A percentile compares a stretch with the other conserved stretches of the same genome.
Evolutionary conservation across 2,329 filamentous ascomycete genomes (phyloP).

Genomic region (Aspergillus sp.): DNA sequence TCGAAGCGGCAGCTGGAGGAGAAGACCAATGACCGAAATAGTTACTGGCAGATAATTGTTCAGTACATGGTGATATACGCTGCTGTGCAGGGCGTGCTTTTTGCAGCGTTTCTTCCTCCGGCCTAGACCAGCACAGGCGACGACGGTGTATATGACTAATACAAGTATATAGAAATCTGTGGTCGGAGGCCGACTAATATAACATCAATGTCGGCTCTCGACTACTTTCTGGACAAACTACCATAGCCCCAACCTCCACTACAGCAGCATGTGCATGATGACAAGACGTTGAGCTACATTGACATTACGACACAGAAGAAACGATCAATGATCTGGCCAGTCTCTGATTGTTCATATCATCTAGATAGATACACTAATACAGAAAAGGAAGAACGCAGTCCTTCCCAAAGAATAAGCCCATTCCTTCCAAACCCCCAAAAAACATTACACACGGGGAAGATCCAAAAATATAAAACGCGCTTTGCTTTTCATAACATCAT

Average conservation of each 20-base stretch:
- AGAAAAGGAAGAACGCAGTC: conserved; percentile 3
- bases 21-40: not conserved
- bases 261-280: too few relatives aligned
- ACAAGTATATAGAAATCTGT: not conserved
- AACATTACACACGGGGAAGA: not conserved
- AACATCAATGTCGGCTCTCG: too few relatives aligned
- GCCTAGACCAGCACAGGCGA: not conserved
- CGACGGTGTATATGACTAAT: not conserved
- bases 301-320: not conserved
- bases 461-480: conserved; percentile 1
- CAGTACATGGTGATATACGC: conserved; percentile 12
- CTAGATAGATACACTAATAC: conserved; percentile 1
- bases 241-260: too few relatives aligned
- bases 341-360: not conserved
- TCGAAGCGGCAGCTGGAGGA: not conserved
- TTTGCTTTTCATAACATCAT: conserved; percentile 13
- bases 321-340: not conserved
- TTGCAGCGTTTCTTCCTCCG: conserved; percentile 14
- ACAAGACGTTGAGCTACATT: not conserved
- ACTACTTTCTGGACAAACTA: too few relatives aligned
- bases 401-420: not conserved
- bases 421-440: not conserved
- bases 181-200: not conserved
- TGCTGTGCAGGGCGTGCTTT: conserved; percentile 9
- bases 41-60: not conserved